phyloP scores from a whole-genome alignment of 2,329 filamentous ascomycete species.

The Fusarium sp. region DNA sequence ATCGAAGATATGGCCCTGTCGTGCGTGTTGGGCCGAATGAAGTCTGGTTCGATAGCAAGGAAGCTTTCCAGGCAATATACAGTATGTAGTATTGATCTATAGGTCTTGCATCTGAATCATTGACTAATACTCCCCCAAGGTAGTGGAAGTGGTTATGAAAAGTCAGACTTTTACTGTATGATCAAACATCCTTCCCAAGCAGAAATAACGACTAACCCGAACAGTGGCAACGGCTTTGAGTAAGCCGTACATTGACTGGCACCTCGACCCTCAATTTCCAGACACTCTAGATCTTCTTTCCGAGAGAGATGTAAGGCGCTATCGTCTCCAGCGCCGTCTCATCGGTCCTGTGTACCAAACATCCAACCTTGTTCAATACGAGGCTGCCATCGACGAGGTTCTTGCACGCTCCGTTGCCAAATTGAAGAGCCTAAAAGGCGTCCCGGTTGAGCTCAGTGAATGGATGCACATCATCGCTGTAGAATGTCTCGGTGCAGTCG shows the following conservation, averaged over 20 bases:
- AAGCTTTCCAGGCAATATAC: slow-evolving; percentile 59
- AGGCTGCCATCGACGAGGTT: slow-evolving; percentile 59
- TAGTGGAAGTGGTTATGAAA: slow-evolving; percentile 64
- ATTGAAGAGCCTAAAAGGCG: slow-evolving; percentile 56
- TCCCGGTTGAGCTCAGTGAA: slow-evolving; percentile 64
- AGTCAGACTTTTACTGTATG: slow-evolving; percentile 68
- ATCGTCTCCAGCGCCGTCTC: slow-evolving; percentile 64
- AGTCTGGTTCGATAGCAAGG: slow-evolving; percentile 66
- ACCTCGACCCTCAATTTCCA: slow-evolving; percentile 53
- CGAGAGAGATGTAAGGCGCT: slow-evolving; percentile 63
- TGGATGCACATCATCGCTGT: slow-evolving; percentile 72
- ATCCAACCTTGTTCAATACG: slow-evolving; percentile 60
- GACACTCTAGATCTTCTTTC: slow-evolving; percentile 68
- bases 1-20: slow-evolving; percentile 63
- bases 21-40: slow-evolving; percentile 70
- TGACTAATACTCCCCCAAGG: slow-evolving; percentile 50
- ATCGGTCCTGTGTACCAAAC: slow-evolving; percentile 65
- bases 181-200: background rate
- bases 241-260: slow-evolving; percentile 60
- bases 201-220: background rate
- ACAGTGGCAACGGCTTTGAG: slow-evolving; percentile 63
- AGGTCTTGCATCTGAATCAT: slow-evolving; percentile 51
- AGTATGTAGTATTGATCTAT: slow-evolving; percentile 57
- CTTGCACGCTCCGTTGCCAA: slow-evolving; percentile 55
- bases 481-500: slow-evolving; percentile 65